These are phyloP conservation scores for Nemania sp. DNA, from an alignment of 2,329 filamentous ascomycete species.

Conservation along the genomic window DNA sequence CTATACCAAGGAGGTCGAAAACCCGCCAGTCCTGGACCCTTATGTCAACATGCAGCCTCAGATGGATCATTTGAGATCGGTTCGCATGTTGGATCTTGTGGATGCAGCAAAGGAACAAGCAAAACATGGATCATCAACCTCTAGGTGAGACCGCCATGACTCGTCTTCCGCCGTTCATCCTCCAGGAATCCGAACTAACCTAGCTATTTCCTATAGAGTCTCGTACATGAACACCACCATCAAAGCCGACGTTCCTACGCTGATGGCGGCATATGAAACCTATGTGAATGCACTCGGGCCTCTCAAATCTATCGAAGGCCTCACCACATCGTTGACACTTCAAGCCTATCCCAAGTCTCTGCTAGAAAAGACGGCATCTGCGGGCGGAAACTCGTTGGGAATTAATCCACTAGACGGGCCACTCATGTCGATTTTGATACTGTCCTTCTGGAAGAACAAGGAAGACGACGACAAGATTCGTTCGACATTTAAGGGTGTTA, in stretches of 20 bases:
- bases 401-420: not conserved
- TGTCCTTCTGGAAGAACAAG: not conserved
- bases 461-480: not conserved
- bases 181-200: not conserved
- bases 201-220: not conserved
- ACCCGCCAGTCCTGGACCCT: constrained; percentile 29
- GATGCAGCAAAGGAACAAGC: constrained; percentile 34
- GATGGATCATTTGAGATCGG: constrained; percentile 26
- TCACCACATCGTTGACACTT: no score
- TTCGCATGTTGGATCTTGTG: constrained; percentile 18
- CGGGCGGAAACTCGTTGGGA: no score
- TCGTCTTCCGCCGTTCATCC: not conserved
- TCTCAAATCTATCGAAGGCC: no score
- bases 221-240: not conserved
- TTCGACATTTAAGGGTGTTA: not conserved
- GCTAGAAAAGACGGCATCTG: no score
- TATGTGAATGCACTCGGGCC: no score
- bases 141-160: not conserved
- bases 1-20: constrained; percentile 24
- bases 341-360: no score
- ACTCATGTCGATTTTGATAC: not conserved
- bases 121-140: not conserved
- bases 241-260: not conserved
- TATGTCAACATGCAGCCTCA: constrained; percentile 28
- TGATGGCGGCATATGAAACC: not conserved